Evolutionary conservation across 371 early-diverging fungal species (phyloP).

Genomic region (Mortierella sp.): DNA sequence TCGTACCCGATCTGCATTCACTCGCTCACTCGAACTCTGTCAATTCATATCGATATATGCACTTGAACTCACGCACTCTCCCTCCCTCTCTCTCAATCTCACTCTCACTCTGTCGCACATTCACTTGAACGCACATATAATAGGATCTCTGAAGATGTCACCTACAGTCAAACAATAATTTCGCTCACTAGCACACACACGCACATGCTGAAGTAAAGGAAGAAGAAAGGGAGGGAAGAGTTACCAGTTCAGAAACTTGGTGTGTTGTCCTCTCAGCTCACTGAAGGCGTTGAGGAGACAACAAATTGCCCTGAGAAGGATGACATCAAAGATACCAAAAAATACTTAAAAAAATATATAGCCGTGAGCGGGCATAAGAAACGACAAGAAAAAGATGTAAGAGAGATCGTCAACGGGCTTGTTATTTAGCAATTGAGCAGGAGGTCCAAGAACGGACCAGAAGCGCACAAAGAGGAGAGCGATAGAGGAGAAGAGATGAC

Average conservation of each 20-base stretch:
- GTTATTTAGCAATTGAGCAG: background rate
- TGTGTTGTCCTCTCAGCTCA: too few relatives aligned
- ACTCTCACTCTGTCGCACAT: background rate
- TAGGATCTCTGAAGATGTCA: background rate
- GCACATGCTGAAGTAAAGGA: background rate
- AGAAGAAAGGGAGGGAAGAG: background rate
- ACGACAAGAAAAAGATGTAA: background rate
- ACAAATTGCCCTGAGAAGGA: background rate
- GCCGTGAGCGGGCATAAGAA: background rate
- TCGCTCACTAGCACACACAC: background rate
- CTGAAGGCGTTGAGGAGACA: too few relatives aligned
- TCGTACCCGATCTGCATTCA: background rate
- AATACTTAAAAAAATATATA: background rate
- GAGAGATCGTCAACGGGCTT: background rate
- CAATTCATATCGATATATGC: background rate
- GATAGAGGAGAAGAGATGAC: too few relatives aligned
- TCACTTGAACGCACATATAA: background rate
- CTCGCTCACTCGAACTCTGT: background rate
- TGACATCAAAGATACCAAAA: background rate
- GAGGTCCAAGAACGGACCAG: background rate
- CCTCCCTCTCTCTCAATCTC: background rate
- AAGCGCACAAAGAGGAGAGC: background rate
- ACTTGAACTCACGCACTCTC: background rate
- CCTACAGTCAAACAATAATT: background rate
- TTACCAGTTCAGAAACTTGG: background rate